Percentiles rank a stretch among this genome's conserved stretches.
These are phyloP conservation scores for Jaenimonas drosophilae DNA, from an alignment of 208 protist species.

Conservation along the genomic window DNA sequence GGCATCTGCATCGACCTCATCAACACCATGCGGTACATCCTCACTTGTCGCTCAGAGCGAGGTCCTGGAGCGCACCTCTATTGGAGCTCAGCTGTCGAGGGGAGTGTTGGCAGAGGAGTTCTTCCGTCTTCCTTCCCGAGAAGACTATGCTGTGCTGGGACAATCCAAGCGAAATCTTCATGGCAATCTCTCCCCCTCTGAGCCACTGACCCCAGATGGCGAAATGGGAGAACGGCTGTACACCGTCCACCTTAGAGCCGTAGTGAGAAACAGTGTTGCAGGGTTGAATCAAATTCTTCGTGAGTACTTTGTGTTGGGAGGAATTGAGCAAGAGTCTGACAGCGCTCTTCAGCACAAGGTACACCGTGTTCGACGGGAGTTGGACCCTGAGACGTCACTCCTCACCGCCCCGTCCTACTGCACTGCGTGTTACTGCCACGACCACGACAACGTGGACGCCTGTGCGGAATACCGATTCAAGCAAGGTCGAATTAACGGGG, in stretches of 20 bases:
- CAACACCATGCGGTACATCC: slow-evolving; percentile 3
- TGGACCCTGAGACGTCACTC: slow-evolving; percentile 56
- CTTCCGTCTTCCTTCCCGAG: slow-evolving; percentile 32
- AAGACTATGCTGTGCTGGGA: slow-evolving; percentile 62
- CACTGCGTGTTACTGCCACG: slow-evolving; percentile 52
- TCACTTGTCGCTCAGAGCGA: slow-evolving; percentile 12
- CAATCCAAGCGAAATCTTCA: slow-evolving; percentile 45
- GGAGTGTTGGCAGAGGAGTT: slow-evolving; percentile 58
- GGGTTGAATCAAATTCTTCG: slow-evolving; percentile 62
- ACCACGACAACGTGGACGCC: slow-evolving; percentile 49
- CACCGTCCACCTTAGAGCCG: slow-evolving; percentile 55
- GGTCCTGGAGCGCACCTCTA: slow-evolving; percentile 44
- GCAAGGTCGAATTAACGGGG: slow-evolving; percentile 10
- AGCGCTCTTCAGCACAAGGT: slow-evolving; percentile 81
- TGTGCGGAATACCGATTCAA: slow-evolving; percentile 81
- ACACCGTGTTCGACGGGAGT: slow-evolving; percentile 70
- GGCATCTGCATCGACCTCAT: no score
- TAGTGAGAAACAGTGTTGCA: slow-evolving; percentile 40
- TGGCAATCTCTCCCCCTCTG: slow-evolving; percentile 29
- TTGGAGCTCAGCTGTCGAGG: slow-evolving; percentile 41
- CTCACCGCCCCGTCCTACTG: slow-evolving; percentile 62
- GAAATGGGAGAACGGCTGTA: slow-evolving; percentile 58
- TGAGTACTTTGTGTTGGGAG: slow-evolving; percentile 71
- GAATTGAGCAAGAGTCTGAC: slow-evolving; percentile 48
- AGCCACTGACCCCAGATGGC: slow-evolving; percentile 29